A percentile compares a stretch with the other conserved stretches of the same genome.
Conservation (phyloP, 2,329 filamentous ascomycete species). For the Geosmithia flava region DNA sequence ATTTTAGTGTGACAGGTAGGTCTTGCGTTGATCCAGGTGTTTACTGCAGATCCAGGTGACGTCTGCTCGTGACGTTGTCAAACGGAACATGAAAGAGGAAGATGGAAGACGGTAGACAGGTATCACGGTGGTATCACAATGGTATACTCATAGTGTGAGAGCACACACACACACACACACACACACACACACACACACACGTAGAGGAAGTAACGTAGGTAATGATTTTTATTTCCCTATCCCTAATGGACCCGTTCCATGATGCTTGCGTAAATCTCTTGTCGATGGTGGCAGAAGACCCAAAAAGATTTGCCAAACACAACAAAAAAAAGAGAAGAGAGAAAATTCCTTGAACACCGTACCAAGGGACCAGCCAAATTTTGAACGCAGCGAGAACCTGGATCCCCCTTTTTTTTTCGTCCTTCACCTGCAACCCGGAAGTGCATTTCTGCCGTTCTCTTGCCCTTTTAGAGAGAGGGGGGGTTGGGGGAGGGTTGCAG, state of each 20-base stretch:
- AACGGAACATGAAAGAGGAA: too few species aligned
- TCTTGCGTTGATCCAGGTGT: too few species aligned
- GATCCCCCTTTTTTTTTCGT: not conserved
- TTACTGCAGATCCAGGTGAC: too few species aligned
- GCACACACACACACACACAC: not conserved
- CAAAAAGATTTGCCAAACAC: constrained; percentile 17
- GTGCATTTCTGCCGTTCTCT: too few species aligned
- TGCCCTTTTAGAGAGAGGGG: too few species aligned
- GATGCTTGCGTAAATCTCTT: constrained; percentile 23
- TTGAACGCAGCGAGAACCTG: constrained; percentile 6
- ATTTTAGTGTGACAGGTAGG: too few species aligned
- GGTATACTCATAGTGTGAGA: too few species aligned
- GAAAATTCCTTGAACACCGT: constrained; percentile 25
- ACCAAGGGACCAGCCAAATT: constrained; percentile 12
- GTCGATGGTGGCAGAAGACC: constrained; percentile 9
- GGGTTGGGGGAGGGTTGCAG: too few species aligned
- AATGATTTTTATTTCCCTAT: constrained; percentile 11
- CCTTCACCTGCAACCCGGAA: too few species aligned
- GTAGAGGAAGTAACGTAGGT: not conserved
- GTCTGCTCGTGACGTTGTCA: too few species aligned
- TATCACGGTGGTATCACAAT: too few species aligned
- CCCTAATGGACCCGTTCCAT: constrained; percentile 23
- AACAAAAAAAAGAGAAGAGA: constrained; percentile 6
- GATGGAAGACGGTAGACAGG: too few species aligned
- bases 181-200: not conserved